Evolutionary conservation across 148 eudicot genomes (phyloP).

Genomic region (Euryodendron excelsum): DNA sequence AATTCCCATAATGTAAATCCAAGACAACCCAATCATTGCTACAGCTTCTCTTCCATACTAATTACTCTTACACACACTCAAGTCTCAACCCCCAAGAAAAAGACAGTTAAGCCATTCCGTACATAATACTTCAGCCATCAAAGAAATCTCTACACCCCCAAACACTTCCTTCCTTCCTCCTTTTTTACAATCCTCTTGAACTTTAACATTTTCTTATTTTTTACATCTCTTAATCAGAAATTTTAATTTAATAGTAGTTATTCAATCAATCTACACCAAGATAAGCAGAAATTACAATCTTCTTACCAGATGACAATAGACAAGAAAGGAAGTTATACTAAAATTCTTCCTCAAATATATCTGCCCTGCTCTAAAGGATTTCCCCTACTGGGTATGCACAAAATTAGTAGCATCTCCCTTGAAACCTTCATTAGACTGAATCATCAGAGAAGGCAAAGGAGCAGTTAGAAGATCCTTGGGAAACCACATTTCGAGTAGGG

Average conservation of each 20-base stretch:
- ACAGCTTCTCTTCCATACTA: no score
- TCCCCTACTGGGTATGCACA: conserved; percentile 8
- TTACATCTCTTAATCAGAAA: neutral
- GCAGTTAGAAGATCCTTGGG: conserved; percentile 81
- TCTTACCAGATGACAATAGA: neutral
- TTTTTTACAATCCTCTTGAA: no score
- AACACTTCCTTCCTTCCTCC: no score
- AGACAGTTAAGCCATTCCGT: neutral
- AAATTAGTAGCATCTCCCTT: neutral
- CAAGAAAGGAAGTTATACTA: no score
- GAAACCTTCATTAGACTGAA: conserved; percentile 26
- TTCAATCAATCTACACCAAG: conserved; percentile 8
- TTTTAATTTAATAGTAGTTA: neutral
- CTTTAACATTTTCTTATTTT: neutral
- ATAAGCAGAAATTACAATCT: neutral
- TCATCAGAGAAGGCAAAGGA: conserved; percentile 89
- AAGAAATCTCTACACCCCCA: no score
- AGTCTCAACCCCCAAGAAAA: conserved; percentile 2
- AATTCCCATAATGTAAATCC: conserved; percentile 32
- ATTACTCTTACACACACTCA: conserved; percentile 9
- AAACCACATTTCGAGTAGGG: conserved; percentile 43
- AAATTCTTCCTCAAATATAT: neutral
- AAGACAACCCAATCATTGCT: conserved; percentile 49
- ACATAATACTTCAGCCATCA: no score
- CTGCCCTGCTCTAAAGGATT: conserved; percentile 6